phyloP scores from a whole-genome alignment of 768 basidiomycete genomes.

The Russula ochroleuca region DNA sequence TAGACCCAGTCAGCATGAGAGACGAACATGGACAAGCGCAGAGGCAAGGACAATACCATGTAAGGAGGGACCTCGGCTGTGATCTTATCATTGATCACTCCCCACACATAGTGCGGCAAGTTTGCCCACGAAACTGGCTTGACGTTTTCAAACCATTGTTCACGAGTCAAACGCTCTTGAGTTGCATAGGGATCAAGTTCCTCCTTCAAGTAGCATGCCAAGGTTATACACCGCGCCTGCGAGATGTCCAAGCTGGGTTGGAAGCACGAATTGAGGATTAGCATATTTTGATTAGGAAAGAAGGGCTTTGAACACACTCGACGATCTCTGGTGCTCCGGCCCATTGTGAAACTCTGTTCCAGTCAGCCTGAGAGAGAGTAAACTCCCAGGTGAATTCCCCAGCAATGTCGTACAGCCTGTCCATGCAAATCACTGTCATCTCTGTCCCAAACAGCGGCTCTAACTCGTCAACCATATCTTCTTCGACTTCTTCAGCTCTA shows the following conservation, averaged over 20 bases:
- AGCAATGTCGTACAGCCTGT: background rate
- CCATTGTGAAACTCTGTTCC: constrained; percentile 18
- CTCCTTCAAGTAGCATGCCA: constrained; percentile 14
- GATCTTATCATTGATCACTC: constrained; percentile 2
- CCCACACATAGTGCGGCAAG: constrained; percentile 13
- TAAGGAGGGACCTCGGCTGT: constrained; percentile 8
- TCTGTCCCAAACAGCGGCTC: constrained; percentile 20
- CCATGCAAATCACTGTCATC: constrained; percentile 20
- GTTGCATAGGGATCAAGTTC: constrained; percentile 13
- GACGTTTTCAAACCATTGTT: constrained; percentile 23
- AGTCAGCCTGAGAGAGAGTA: constrained; percentile 1
- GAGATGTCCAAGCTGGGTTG: constrained; percentile 11
- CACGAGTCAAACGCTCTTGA: constrained; percentile 1
- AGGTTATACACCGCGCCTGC: constrained; percentile 11
- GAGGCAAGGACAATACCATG: background rate
- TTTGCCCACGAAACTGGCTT: constrained; percentile 21
- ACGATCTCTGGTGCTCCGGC: constrained; percentile 4
- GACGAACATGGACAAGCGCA: no score
- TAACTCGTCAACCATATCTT: constrained; percentile 22
- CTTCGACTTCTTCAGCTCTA: constrained; percentile 11
- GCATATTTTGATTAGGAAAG: background rate
- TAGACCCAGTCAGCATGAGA: background rate
- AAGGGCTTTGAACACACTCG: constrained; percentile 4
- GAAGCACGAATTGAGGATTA: background rate
- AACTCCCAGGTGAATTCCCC: constrained; percentile 12